Evolutionary conservation across 1,284 basidiomycete species (phyloP).

Genomic region (Heliocybe sulcata): DNA sequence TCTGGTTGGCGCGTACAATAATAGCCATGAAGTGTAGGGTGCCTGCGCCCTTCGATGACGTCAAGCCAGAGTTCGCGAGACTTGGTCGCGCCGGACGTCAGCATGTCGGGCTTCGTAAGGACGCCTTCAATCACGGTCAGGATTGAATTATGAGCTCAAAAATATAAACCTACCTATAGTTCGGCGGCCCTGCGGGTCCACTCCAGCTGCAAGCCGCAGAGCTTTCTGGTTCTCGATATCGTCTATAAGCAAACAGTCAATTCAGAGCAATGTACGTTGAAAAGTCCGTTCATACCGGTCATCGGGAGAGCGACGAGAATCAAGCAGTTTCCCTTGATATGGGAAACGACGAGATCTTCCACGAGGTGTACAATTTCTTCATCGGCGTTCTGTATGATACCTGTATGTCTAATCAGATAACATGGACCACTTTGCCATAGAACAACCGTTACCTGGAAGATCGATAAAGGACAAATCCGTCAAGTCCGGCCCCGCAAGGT

Average conservation of each 20-base stretch:
- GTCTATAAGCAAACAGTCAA: slow-evolving; percentile 15
- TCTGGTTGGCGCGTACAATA: slow-evolving; percentile 29
- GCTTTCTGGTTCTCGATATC: slow-evolving; percentile 36
- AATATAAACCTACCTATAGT: slow-evolving; percentile 29
- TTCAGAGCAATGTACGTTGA: not conserved
- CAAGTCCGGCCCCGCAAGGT: slow-evolving; percentile 34
- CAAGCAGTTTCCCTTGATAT: slow-evolving; percentile 29
- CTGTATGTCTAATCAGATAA: slow-evolving; percentile 9
- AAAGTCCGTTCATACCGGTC: slow-evolving; percentile 20
- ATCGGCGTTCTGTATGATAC: slow-evolving; percentile 28
- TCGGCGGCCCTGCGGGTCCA: slow-evolving; percentile 24
- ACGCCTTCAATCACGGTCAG: too few relatives aligned
- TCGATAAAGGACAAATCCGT: slow-evolving; percentile 39
- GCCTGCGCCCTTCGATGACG: slow-evolving; percentile 24
- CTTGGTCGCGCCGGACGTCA: slow-evolving; percentile 19
- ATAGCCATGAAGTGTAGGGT: slow-evolving; percentile 26
- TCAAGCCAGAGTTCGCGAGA: slow-evolving; percentile 23
- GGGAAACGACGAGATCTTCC: slow-evolving; percentile 25
- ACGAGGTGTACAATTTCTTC: slow-evolving; percentile 24
- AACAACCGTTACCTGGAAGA: slow-evolving; percentile 27
- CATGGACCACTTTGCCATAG: not conserved
- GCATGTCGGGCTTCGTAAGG: slow-evolving; percentile 31
- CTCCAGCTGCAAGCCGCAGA: slow-evolving; percentile 23
- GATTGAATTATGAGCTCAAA: too few relatives aligned
- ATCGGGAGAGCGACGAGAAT: slow-evolving; percentile 33